Evolutionary conservation across 2,329 filamentous ascomycete species (phyloP).

Genomic region (Hypoxylon sp.): DNA sequence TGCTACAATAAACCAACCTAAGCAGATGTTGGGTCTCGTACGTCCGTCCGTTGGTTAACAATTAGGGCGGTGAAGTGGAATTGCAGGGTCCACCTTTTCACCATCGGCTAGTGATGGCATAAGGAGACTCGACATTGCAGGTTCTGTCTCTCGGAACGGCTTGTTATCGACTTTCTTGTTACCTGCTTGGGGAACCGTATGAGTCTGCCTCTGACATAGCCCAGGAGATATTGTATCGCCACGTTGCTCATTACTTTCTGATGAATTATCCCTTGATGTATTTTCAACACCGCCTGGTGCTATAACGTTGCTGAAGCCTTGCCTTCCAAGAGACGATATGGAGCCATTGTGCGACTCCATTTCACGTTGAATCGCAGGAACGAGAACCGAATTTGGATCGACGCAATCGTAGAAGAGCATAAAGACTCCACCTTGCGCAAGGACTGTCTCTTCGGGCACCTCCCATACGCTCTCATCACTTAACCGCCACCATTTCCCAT

Average conservation of each 20-base stretch:
- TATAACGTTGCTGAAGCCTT: neutral
- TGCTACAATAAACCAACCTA: neutral
- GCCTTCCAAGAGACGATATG: slow-evolving; percentile 1
- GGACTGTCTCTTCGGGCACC: slow-evolving; percentile 79
- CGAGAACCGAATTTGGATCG: slow-evolving; percentile 64
- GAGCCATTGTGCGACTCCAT: slow-evolving; percentile 11
- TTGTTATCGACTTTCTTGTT: neutral
- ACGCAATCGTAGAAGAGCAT: slow-evolving; percentile 96
- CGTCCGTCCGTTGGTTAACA: slow-evolving; percentile 19
- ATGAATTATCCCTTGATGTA: neutral
- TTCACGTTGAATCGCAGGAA: slow-evolving; percentile 45
- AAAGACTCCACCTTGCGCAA: slow-evolving; percentile 85
- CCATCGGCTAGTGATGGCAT: slow-evolving; percentile 61
- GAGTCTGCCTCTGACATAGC: neutral
- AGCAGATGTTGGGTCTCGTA: neutral
- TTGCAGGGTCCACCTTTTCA: slow-evolving; percentile 48
- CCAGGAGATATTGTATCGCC: neutral
- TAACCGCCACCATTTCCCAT: slow-evolving; percentile 85
- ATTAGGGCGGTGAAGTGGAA: slow-evolving; percentile 49
- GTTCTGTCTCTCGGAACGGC: slow-evolving; percentile 21
- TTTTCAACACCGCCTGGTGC: neutral
- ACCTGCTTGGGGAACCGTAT: neutral
- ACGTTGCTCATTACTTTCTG: slow-evolving; percentile 8
- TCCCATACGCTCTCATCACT: slow-evolving; percentile 88
- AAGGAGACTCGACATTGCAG: slow-evolving; percentile 56